Conservation (phyloP, 1,139 yeast species). For the Taiozyma sp. region DNA sequence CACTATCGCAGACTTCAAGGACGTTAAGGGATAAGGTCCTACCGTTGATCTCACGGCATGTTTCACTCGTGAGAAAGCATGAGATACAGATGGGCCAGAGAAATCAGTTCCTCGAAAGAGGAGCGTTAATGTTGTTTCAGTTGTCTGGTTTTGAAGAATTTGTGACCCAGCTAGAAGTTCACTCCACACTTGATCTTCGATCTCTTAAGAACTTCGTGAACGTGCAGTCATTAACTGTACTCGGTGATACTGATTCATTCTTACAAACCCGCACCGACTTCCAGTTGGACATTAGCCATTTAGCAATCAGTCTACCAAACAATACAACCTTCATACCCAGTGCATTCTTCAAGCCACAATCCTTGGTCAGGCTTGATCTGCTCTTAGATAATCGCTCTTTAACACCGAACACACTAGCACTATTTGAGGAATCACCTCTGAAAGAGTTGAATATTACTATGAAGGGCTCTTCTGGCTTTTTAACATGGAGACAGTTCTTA, state of each 20-base stretch:
- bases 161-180: slow-evolving; percentile 11
- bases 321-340: slow-evolving; percentile 2
- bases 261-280: not conserved
- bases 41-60: slow-evolving; percentile 2
- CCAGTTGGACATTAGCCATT: not conserved
- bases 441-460: slow-evolving; percentile 11
- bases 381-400: slow-evolving; percentile 7
- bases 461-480: slow-evolving; percentile 1
- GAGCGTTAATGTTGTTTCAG: not conserved
- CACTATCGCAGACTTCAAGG: slow-evolving; percentile 9
- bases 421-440: slow-evolving; percentile 1
- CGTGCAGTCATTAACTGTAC: slow-evolving; percentile 9
- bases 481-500: not conserved
- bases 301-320: not conserved
- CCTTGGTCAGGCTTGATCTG: slow-evolving; percentile 13
- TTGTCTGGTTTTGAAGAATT: not conserved
- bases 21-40: slow-evolving; percentile 5
- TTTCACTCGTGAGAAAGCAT: slow-evolving; percentile 8
- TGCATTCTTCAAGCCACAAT: not conserved
- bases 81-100: slow-evolving; percentile 5
- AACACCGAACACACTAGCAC: not conserved
- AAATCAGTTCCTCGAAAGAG: not conserved
- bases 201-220: not conserved
- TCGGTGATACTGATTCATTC: slow-evolving; percentile 6
- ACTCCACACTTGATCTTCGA: slow-evolving; percentile 2